Conservation (phyloP, 257 asterid species). For the Solanum paucissectum region DNA sequence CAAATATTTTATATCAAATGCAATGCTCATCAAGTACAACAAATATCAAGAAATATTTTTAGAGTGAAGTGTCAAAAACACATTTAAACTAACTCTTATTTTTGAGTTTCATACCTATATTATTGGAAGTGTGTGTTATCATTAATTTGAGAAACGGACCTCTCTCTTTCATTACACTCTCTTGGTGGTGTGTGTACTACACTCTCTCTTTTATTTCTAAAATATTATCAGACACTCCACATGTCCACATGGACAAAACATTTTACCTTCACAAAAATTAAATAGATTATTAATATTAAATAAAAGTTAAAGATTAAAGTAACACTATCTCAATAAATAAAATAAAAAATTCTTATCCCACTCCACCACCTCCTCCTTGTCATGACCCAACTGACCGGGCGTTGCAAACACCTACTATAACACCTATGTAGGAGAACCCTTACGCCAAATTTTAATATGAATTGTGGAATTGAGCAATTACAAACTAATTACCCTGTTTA, state of each 20-base stretch:
- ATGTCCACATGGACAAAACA: not conserved
- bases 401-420: too few species aligned
- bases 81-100: not conserved
- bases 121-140: not conserved
- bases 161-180: not conserved
- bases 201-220: not conserved
- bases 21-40: too few species aligned
- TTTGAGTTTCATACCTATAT: not conserved
- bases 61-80: not conserved
- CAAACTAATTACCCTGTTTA: not conserved
- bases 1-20: too few species aligned
- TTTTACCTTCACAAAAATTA: not conserved
- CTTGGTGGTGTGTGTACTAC: too few species aligned
- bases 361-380: not conserved
- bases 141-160: too few species aligned
- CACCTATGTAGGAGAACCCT: not conserved
- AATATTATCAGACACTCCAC: not conserved
- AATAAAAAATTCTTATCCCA: not conserved
- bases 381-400: not conserved
- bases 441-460: not conserved
- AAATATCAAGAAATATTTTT: not conserved
- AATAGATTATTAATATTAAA: too few species aligned
- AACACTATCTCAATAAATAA: not conserved
- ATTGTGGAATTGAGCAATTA: not conserved
- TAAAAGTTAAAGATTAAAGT: too few species aligned